Evolutionary conservation across 2,329 filamentous ascomycete species (phyloP), one percentile per base, ranked within the genome.

Genomic region (Alternaria conjuncta): DNA sequence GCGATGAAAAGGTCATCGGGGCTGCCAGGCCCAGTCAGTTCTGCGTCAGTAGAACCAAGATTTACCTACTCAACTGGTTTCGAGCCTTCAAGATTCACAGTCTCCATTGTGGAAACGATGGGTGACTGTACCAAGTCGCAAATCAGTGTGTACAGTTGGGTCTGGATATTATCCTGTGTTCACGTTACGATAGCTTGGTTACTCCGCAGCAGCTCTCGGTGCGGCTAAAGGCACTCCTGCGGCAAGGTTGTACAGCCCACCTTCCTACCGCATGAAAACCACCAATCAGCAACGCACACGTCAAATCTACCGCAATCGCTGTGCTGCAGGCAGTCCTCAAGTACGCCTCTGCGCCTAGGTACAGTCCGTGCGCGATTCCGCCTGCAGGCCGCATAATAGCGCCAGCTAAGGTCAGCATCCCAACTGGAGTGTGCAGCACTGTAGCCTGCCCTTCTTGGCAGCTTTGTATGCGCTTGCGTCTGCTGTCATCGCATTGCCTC

Each of bases 221-320:
- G 20, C 28, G 50, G 26, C 50, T 32, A 12, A 23, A 32, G 10
- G 9, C 28, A 41, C 25, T 15, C 18, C 32, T 20, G 50, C 50
- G 9, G 28, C 47, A 50, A 30, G 25, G 25, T 15, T 50, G 47
- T 20, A 50, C 15, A 30, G 47, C 47, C 28, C n/a, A 26, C 25
- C 18, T 44, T 20, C 23, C 23, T 2, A 6, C 26, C 21, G 20
- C 2, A 25, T 25, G 7, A 15, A 7, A 26, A 5, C 15, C 30
- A 44, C 65, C n/a, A 63, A 55, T 12, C 44, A 56, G 20, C 62
- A 60, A 80, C 81, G 0, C 72, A 62, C 2, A 81, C 81, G 1
- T 81, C 81, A 23, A 80, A 67, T 5, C 21, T 23, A 41, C 3
- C 81, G 79, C 25, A 9, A 30, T 8, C 1, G 47, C 47, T 11